Evolutionary conservation across 768 basidiomycete genomes (phyloP), one percentile per base, ranked within the genome.

Genomic region (Russula olivacea): DNA sequence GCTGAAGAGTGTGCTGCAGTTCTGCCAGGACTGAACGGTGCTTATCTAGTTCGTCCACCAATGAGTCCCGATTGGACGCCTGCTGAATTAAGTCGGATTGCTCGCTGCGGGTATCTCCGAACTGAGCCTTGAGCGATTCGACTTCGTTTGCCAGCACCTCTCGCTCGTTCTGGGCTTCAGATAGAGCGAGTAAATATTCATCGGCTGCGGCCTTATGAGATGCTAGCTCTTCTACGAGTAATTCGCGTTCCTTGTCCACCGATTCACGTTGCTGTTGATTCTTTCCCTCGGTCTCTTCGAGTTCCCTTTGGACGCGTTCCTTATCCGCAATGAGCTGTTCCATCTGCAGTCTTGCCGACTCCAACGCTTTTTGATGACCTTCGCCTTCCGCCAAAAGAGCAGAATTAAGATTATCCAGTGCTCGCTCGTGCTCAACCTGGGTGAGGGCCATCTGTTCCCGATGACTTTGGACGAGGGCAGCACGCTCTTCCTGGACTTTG

Each of bases 11-110:
- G 64, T 88, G 86, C 68, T 92, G 90, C 72, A 87, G 75, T 68
- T 93, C 91, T 28, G 86, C 85, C 17, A 93, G 77, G 32, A 85
- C 77, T 10, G 85, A 86, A 28, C 89, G 88, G 72, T 91, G 88
- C 40, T 79, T 83, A 68, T 93, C 90, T 38, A 93, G 76, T 70
- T 94, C 90, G 23, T 81, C 79, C 11, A 82, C 83, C 41, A 91
- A 78, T 19, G 88, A 86, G 68, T 91, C 83, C 45, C 84, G 86
- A 68, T 87, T 86, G 9, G 89, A 88, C 11, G 83, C 84, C 71
- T 90, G 89, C 67, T 86, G 81, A 36, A 84, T 76, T 12, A 90
- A 80, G 69, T 81, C 80, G 4, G 81, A 79, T 68, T 87, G 84
- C 69, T 88, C 84, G 17, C 70, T 74, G 38, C 78, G 81, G 36